Base-by-base conservation (phyloP, 202 grass and related monocot genomes). In the Setaria italica region DNA sequence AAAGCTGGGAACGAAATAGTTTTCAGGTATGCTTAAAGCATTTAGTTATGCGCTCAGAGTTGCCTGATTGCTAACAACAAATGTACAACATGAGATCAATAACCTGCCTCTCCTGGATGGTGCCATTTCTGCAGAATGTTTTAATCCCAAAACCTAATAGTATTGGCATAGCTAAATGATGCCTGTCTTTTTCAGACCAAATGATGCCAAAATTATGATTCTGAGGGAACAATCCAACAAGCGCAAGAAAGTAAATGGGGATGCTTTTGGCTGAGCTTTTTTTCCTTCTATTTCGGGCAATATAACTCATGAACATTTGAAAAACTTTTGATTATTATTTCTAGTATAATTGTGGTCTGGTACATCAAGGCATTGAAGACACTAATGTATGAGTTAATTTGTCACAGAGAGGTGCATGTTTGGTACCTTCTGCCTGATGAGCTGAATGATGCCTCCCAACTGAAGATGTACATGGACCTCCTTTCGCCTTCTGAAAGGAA, bases 391-490 rank as follows among this genome's bases (percentile, higher is more conserved):
- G 29, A 12, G 2, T 66, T 57, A 84, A 56, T 86, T 77, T 87
- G 5, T 85, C 62, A 16, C 62, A 98, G 96, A 78, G 96, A 95
- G 76, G 89, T 88, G 76, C 93, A 99, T 92, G n/a, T 96, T 74
- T 99, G 93, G 93, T 95, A 89, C 81, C 56, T 98, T 62, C 85
- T 88, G 35, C 91, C 96, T 76, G 86, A 95, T 83, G 93, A 98
- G 76, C 53, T 98, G 65, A 89, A 92, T 21, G 90, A 88, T 82
- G 63, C 69, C 58, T 87, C 88, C 59, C 90, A 77, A 62, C 25
- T 96, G 55, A 88, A 99, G 66, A 81, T 88, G 82, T 99, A 92
- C 76, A 83, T 74, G 82, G 92, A 99, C 11, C 80, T 99, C 48
- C 79, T 99, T 78, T 94, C 93, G 62, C 87, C 94, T 60, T 70